phyloP scores from a whole-genome alignment of 2,329 filamentous ascomycete genomes.

The Penicillium vulpinum region DNA sequence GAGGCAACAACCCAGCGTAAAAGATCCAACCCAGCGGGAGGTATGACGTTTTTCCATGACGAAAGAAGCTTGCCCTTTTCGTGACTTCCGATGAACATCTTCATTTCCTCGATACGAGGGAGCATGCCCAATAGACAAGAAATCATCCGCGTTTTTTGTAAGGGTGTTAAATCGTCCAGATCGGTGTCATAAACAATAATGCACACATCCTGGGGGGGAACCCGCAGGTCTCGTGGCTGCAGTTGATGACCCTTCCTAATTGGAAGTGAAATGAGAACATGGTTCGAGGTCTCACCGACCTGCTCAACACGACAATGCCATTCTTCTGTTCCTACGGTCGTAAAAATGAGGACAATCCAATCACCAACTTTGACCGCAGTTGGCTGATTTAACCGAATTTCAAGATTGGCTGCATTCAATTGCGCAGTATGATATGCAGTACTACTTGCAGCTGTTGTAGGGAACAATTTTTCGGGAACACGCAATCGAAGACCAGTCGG shows the following conservation, averaged over 20 bases:
- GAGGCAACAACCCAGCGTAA: constrained; percentile 88
- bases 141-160: constrained; percentile 34
- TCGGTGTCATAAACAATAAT: constrained; percentile 38
- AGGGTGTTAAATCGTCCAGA: constrained; percentile 40
- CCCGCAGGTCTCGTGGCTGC: not conserved
- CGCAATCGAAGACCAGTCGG: constrained; percentile 58
- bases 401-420: constrained; percentile 29
- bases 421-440: not conserved
- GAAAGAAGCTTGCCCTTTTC: constrained; percentile 40
- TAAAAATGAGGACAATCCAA: constrained; percentile 51
- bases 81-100: constrained; percentile 42
- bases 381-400: constrained; percentile 43
- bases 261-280: constrained; percentile 40
- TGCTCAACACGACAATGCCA: constrained; percentile 55
- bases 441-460: too few species aligned
- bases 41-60: constrained; percentile 61
- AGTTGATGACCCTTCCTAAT: constrained; percentile 10
- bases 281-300: constrained; percentile 45
- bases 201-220: not conserved
- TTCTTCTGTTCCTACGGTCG: constrained; percentile 1
- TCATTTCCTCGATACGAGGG: constrained; percentile 44
- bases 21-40: constrained; percentile 65
- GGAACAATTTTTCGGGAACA: constrained; percentile 42
- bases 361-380: constrained; percentile 49
- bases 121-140: constrained; percentile 41